These are phyloP conservation scores for Ziziphus jujuba DNA, from an alignment of 306 rosid species.

Conservation along the genomic window DNA sequence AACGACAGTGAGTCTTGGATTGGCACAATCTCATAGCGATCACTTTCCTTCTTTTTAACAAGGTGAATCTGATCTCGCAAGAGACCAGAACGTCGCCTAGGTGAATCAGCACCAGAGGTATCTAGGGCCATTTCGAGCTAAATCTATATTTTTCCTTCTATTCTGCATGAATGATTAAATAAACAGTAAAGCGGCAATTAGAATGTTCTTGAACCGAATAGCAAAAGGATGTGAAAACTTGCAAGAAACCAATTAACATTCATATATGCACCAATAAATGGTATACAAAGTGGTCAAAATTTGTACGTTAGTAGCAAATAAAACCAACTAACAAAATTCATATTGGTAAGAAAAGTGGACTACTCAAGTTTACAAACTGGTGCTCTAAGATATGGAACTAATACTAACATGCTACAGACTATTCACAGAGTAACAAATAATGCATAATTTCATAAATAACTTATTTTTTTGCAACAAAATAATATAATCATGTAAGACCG, in stretches of 20 bases:
- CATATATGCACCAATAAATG: neutral
- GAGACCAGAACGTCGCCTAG: conserved; percentile 66
- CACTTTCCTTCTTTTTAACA: conserved; percentile 69
- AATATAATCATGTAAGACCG: no score
- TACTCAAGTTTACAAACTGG: neutral
- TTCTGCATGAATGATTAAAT: conserved; percentile 23
- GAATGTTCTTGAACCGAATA: neutral
- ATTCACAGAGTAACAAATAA: no score
- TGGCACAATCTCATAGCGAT: conserved; percentile 78
- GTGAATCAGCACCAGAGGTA: conserved; percentile 63
- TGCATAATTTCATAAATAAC: no score
- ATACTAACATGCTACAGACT: no score
- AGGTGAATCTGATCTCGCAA: conserved; percentile 86
- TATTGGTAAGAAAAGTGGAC: neutral
- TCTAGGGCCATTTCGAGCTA: conserved; percentile 64
- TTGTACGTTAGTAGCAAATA: neutral
- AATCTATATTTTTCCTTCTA: neutral
- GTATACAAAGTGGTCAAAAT: neutral
- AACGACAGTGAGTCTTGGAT: conserved; percentile 76
- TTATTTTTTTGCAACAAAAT: no score
- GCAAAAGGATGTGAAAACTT: neutral
- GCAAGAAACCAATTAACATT: neutral
- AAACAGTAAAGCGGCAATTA: conserved; percentile 13
- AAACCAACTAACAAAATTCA: neutral
- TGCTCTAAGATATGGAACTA: no score